Percentiles rank a stretch among this genome's conserved stretches.
These are phyloP conservation scores for Solanum pinnatisectum DNA, from an alignment of 257 asterid genomes.

Conservation along the genomic window DNA sequence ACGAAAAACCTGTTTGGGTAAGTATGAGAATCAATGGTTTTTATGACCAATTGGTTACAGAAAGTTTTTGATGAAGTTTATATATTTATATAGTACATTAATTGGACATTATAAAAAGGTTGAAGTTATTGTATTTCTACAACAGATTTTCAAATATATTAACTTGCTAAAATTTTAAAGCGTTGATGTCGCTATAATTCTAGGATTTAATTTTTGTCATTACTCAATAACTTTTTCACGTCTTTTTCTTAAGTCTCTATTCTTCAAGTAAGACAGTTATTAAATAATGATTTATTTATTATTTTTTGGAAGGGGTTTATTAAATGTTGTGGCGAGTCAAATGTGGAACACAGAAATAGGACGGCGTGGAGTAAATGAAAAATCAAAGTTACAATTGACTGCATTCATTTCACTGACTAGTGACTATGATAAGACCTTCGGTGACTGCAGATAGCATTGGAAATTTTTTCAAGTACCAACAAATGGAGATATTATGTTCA, in stretches of 20 bases:
- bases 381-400: background rate
- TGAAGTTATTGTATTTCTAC: background rate
- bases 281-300: too few relatives aligned
- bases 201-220: too few relatives aligned
- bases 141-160: too few relatives aligned
- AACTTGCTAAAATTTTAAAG: background rate
- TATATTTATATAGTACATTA: too few relatives aligned
- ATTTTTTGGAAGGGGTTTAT: background rate
- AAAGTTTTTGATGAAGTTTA: too few relatives aligned
- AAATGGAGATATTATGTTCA: background rate
- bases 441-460: too few relatives aligned
- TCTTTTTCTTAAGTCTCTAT: background rate
- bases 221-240: too few relatives aligned
- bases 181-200: background rate
- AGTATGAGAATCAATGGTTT: too few relatives aligned
- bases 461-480: too few relatives aligned
- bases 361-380: background rate
- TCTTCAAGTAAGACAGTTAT: background rate
- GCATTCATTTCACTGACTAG: background rate
- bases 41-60: too few relatives aligned
- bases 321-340: background rate
- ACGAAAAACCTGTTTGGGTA: too few relatives aligned
- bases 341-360: background rate
- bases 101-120: too few relatives aligned
- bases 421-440: background rate